Base-by-base conservation (phyloP, 2,329 filamentous ascomycete genomes). In the Colletotrichum orbiculare region DNA sequence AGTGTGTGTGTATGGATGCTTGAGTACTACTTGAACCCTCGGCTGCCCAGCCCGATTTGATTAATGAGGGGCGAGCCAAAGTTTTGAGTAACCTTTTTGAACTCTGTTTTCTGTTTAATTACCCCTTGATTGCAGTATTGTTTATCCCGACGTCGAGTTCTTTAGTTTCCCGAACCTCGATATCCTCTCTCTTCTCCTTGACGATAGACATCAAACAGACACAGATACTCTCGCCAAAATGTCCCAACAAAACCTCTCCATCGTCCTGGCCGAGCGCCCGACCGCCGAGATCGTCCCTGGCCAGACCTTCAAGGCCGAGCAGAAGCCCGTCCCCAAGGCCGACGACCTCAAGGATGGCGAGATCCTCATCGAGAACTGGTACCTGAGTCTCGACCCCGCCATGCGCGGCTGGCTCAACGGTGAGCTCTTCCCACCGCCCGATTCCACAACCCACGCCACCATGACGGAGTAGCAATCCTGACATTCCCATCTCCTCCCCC, bases 321-420 rank as follows among this genome's bases (percentile, higher is more conserved):
- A 78, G 50, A 76, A 80, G 1, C 79, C 85, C 2, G 80, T 85
- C 4, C 85, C 85, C 70, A 77, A 82, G 8, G 79, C 81, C 17
- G 77, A 77, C 38, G 81, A 85, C 66, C 81, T 91, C 46, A 83
- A 89, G 73, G 84, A 88, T 80, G 89, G 89, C 69, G 79, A 92
- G 72, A 81, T 92, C 60, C 82, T 93, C 54, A 76, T 87, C 48
- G 84, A 87, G 74, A 74, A 76, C 1, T 76, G 90, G 65, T 92
- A 92, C 72, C 81, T 92, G 48, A 89, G 87, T 9, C 81, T 93
- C 43, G 91, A 93, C 76, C 90, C 91, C 1, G 89, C 90, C n/a
- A 92, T 92, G 90, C 85, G 91, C 70, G 87, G 87, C 64, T 92
- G 89, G 89, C 77, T 93, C 17, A 90, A 86, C 67, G 83, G 83